These are phyloP conservation scores for Carex kokanica DNA, from an alignment of 176 grass and related monocot species.

Conservation along the genomic window DNA sequence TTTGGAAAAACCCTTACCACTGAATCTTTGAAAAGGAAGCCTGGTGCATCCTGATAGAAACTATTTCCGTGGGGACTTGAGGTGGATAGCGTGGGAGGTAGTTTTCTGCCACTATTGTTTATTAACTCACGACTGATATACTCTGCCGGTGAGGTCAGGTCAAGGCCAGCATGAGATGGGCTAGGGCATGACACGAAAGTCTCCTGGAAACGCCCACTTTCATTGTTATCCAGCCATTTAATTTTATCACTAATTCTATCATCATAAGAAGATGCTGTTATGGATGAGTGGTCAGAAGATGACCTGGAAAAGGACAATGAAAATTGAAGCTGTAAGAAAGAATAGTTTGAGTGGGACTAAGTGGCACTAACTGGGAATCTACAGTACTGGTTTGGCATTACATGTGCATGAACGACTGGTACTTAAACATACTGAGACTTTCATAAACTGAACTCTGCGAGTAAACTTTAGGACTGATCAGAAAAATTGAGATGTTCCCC, in stretches of 20 bases:
- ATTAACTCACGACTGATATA: background rate
- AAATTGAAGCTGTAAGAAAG: slow-evolving; percentile 11
- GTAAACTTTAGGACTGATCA: background rate
- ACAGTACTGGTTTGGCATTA: background rate
- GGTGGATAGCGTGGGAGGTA: background rate
- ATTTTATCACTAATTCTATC: slow-evolving; percentile 29
- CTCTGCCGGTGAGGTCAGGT: background rate
- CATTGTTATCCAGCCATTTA: slow-evolving; percentile 29
- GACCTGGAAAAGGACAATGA: slow-evolving; percentile 13
- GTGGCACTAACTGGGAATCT: background rate
- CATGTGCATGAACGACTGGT: background rate
- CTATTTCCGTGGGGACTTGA: background rate
- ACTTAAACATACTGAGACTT: background rate
- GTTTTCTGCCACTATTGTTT: background rate
- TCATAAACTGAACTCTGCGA: background rate
- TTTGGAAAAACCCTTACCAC: slow-evolving; percentile 10
- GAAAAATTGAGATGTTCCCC: background rate
- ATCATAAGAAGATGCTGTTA: background rate
- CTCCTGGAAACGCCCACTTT: slow-evolving; percentile 22
- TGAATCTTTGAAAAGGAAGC: background rate
- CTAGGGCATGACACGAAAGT: slow-evolving; percentile 52
- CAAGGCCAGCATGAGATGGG: slow-evolving; percentile 30
- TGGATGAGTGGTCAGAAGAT: background rate
- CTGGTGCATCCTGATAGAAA: background rate
- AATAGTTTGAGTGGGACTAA: background rate